Evolutionary conservation across 352 stramenopile genomes (phyloP).

Genomic region (Globisporangium takayamanum): DNA sequence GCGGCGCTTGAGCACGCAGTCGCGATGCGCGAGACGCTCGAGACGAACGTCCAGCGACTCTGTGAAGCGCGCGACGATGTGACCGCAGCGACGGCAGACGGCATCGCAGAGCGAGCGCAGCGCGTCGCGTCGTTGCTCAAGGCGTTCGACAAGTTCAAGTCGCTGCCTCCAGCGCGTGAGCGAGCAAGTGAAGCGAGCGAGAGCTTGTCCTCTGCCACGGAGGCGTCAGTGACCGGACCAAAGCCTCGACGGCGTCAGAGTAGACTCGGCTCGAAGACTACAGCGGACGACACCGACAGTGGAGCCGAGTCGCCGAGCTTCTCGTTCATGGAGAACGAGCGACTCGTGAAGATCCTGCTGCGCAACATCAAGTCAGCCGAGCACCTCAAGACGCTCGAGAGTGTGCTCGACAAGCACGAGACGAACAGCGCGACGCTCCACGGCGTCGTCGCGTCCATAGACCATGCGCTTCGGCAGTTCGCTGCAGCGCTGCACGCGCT

Average conservation of each 20-base stretch:
- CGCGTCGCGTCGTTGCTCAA: slow-evolving; percentile 27
- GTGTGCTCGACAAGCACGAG: slow-evolving; percentile 44
- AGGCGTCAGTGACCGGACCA: too few species aligned
- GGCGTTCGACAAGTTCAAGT: slow-evolving; percentile 40
- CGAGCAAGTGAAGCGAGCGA: too few species aligned
- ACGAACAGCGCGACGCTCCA: slow-evolving; percentile 28
- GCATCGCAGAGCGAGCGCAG: slow-evolving; percentile 11
- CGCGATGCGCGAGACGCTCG: slow-evolving; percentile 5
- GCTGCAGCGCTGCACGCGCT: slow-evolving; percentile 13
- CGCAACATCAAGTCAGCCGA: slow-evolving; percentile 59
- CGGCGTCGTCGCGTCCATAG: slow-evolving; percentile 22
- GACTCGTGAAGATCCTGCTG: slow-evolving; percentile 61
- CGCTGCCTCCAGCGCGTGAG: neutral
- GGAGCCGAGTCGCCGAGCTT: slow-evolving; percentile 14
- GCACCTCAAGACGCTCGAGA: slow-evolving; percentile 40
- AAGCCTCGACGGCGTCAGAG: slow-evolving; percentile 9
- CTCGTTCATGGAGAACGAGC: slow-evolving; percentile 70
- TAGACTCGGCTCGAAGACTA: neutral
- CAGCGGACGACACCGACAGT: neutral
- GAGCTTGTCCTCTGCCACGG: too few species aligned
- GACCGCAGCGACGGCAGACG: slow-evolving; percentile 4
- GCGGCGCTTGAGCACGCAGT: slow-evolving; percentile 9
- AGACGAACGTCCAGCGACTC: neutral
- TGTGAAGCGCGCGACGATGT: neutral
- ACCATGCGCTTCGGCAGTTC: slow-evolving; percentile 25